Evolutionary conservation across 140 eudicot species (phyloP), one percentile per base, ranked within the genome.

Genomic region (Erigeron philadelphicus): DNA sequence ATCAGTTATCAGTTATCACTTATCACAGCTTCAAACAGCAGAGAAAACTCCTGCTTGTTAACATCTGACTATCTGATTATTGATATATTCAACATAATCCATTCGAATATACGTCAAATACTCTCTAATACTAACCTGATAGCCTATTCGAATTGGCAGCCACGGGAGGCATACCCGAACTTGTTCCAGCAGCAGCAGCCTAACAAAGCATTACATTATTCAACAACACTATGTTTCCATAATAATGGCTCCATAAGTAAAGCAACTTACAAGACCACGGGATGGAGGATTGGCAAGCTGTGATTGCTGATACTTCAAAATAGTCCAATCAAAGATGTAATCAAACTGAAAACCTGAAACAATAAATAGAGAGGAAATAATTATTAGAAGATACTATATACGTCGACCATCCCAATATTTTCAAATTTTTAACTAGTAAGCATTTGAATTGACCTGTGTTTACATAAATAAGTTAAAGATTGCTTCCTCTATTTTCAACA

Each of bases 281-380:
- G 97, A 82, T 49, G 97, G 94, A 73, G 97, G 91, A 83, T 88
- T 84, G 49, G 96, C 85, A 55, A 84, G 87, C 78, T 90, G 97
- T 31, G 97, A 90, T 80, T 90, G 97, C 78, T 90, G 97, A 76
- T 88, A 90, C 79, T 88, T 90, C 81, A 90, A 71, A 8, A 90
- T 88, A 47, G 97, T 90, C 97, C 97, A 90, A 75, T 90, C 97
- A 76, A 90, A 90, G 59, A 90, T 84, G 72, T 90, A 90, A 78
- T 90, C 97, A 78, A 90, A 90, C 74, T 90, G 97, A 76, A 90
- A 90, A 61, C 97, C 97, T 90, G 85, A 63, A 72, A 11, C 71
- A 57, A 61, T 40, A 49, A 63, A 18, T 57, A 16, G 8, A 23
- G 41, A 57, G 8, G 12, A 21, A 57, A 6, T 13, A 11, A 57